phyloP scores from a whole-genome alignment of 2,329 filamentous ascomycete species.

The Neocucurbitaria cava region DNA sequence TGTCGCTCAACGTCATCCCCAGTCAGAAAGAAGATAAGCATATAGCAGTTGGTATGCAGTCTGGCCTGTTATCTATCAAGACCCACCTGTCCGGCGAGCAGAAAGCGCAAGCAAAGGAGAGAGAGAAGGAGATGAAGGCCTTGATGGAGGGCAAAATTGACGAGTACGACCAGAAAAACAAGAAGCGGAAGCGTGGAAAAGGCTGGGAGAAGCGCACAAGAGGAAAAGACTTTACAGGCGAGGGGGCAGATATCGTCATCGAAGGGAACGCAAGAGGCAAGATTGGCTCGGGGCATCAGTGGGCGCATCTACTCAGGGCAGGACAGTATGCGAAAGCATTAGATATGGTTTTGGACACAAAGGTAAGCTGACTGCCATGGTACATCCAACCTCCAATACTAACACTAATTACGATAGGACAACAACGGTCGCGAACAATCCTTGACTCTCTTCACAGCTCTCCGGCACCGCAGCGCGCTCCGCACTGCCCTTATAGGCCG shows the following conservation, averaged over 20 bases:
- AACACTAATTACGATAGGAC: conserved; percentile 25
- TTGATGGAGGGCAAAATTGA: conserved; percentile 79
- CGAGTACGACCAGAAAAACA: conserved; percentile 72
- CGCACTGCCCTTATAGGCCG: conserved; percentile 79
- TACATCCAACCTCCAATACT: neutral
- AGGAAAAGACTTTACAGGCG: conserved; percentile 81
- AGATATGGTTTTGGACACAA: conserved; percentile 71
- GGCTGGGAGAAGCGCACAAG: conserved; percentile 68
- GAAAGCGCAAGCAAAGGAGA: conserved; percentile 76
- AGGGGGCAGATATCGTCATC: conserved; percentile 87
- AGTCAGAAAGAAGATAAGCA: conserved; percentile 83
- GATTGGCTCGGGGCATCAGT: conserved; percentile 70
- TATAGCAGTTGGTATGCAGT: conserved; percentile 92
- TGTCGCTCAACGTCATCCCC: conserved; percentile 79
- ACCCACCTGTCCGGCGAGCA: conserved; percentile 87
- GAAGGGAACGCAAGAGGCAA: conserved; percentile 73
- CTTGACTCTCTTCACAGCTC: conserved; percentile 80
- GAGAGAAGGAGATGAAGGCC: conserved; percentile 84
- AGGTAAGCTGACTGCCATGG: conserved; percentile 28
- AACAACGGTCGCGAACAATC: conserved; percentile 50
- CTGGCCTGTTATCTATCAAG: conserved; percentile 86
- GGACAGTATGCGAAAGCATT: conserved; percentile 79
- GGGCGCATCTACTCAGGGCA: conserved; percentile 83
- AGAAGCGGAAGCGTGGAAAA: conserved; percentile 67
- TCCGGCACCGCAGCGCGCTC: conserved; percentile 87